Base-by-base conservation (phyloP, 2,329 filamentous ascomycete species). In the Aureobasidium sp. region DNA sequence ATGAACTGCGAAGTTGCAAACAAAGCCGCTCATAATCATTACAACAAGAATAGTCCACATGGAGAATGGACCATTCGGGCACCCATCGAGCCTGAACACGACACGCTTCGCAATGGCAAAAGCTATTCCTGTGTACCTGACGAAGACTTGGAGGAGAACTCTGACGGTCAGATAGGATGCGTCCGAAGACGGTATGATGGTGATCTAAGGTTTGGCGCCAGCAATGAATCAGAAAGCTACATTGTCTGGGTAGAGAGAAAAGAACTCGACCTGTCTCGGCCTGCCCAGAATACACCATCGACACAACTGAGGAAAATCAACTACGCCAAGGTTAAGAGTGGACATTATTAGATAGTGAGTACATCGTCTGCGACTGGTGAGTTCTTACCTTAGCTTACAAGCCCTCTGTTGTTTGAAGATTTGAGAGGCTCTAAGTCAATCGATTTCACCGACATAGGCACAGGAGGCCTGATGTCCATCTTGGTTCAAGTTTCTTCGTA, bases 291-390 rank as follows among this genome's bases (percentile, higher is more conserved):
- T 21, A 21, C 21, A 21, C 1, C 21, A 21, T 21, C 1, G 21
- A 21, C 1, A 21, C 21, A 21, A 21, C 21, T 1, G 21, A 21
- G 21, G 21, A 1, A 21, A 21, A 21, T 1, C 21, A 21, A 21
- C 21, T 21, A 1, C 1, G 1, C 21, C 1, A 1, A 21, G 21
- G 21, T 21, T 21, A 1, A 21, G 1, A 1, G 1, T 21, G 21
- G 21, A 21, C 21, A 1, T 21, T 1, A 21, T 21, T 21, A 21
- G 21, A 21, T 21, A 1, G 21, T 21, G 21, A 21, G 1, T 21
- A 21, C 21, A 21, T 21, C 21, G 21, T 21, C 21, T 21, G 1
- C 1, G 21, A 21, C 21, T 21, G 21, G 1, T 21, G 21, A 21
- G 21, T 21, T 21, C 21, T 21, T n/a, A n/a, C n/a, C n/a, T n/a